Evolutionary conservation across 306 rosid genomes (phyloP).

Genomic region (Prunus salicina): DNA sequence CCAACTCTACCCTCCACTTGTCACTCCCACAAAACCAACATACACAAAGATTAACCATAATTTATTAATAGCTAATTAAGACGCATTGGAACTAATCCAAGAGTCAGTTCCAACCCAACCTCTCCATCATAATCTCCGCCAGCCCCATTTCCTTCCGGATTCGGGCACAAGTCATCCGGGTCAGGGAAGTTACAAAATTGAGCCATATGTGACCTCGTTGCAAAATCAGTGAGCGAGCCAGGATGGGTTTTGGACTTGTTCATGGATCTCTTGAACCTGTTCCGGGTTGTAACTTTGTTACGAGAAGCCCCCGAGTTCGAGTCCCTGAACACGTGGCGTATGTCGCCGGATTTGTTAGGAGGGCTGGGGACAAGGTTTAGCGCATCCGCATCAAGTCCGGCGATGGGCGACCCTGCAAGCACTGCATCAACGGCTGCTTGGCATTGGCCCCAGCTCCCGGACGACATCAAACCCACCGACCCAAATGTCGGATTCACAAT

Average conservation of each 20-base stretch:
- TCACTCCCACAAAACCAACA: neutral
- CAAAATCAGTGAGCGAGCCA: neutral
- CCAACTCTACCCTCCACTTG: slow-evolving; percentile 4
- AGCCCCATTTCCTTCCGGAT: neutral
- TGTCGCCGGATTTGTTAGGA: slow-evolving; percentile 22
- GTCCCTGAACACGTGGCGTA: slow-evolving; percentile 42
- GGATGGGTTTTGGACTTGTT: slow-evolving; percentile 11
- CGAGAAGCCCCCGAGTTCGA: neutral
- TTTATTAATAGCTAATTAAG: neutral
- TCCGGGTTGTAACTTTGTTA: slow-evolving; percentile 11
- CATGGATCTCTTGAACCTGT: slow-evolving; percentile 32
- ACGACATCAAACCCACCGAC: slow-evolving; percentile 52
- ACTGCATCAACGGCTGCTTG: slow-evolving; percentile 62
- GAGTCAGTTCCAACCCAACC: slow-evolving; percentile 39
- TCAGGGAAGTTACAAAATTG: neutral
- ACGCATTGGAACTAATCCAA: slow-evolving; percentile 20
- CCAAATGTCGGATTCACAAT: slow-evolving; percentile 64
- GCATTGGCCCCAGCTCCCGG: slow-evolving; percentile 52
- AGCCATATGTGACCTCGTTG: neutral
- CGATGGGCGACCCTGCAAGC: slow-evolving; percentile 36
- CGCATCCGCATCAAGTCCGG: neutral
- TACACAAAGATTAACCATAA: neutral
- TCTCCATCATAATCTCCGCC: slow-evolving; percentile 4
- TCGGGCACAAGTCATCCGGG: neutral
- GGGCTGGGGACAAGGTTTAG: neutral